These are phyloP conservation scores for Nicotiana sylvestris DNA, from an alignment of 257 asterid species.

Conservation along the genomic window DNA sequence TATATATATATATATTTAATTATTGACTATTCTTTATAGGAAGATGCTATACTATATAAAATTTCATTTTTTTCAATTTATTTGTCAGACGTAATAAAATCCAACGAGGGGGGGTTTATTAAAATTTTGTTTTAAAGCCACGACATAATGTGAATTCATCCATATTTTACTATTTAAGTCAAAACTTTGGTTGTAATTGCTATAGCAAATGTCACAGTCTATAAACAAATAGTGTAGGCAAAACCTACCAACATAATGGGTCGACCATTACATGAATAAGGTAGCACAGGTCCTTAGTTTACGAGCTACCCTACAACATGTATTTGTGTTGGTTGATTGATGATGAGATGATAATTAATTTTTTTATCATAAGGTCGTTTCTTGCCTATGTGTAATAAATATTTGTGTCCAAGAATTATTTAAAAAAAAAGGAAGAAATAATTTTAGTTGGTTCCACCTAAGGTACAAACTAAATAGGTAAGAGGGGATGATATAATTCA, in stretches of 20 bases:
- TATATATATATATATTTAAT: no score
- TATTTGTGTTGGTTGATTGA: constrained; percentile 12
- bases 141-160: neutral
- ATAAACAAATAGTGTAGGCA: constrained; percentile 23
- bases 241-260: constrained; percentile 63
- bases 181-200: neutral
- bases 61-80: no score
- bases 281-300: constrained; percentile 42
- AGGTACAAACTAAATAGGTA: constrained; percentile 12
- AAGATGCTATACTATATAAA: no score
- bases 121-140: neutral
- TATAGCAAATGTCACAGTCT: constrained; percentile 11
- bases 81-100: no score
- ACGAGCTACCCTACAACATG: constrained; percentile 43
- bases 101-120: no score
- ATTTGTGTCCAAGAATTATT: neutral
- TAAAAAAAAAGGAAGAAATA: neutral
- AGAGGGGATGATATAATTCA: constrained; percentile 12
- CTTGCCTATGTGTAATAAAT: constrained; percentile 1
- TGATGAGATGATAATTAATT: constrained; percentile 25
- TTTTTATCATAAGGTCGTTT: constrained; percentile 23
- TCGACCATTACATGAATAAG: constrained; percentile 41
- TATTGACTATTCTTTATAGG: no score
- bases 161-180: neutral
- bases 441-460: constrained; percentile 33